phyloP scores from a whole-genome alignment of 805 yeast species.

The Cyberlindnera subsufficiens region DNA sequence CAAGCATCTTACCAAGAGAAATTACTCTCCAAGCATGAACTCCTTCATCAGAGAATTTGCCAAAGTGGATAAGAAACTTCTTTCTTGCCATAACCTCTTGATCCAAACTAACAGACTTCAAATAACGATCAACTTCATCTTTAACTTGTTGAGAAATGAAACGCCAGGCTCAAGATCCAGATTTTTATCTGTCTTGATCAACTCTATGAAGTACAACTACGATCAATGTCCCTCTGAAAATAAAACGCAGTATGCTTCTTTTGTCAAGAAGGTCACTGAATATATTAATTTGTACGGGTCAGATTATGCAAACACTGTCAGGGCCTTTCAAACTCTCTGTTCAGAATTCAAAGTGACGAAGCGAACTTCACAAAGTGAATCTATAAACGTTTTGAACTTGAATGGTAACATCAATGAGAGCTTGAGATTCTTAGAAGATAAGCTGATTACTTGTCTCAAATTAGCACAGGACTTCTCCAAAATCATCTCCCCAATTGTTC shows the following conservation, averaged over 20 bases:
- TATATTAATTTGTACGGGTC: conserved; percentile 13
- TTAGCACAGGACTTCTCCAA: conserved; percentile 4
- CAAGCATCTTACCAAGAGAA: conserved; percentile 11
- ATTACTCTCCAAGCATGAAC: conserved; percentile 10
- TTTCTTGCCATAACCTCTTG: conserved; percentile 8
- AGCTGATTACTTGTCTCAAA: conserved; percentile 9
- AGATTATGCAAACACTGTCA: conserved; percentile 10
- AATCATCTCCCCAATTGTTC: conserved; percentile 3
- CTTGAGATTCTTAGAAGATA: conserved; percentile 10
- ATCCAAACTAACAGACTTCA: conserved; percentile 18
- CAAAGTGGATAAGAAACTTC: conserved; percentile 12
- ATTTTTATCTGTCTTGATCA: conserved; percentile 13
- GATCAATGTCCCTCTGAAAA: conserved; percentile 3
- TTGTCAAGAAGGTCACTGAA: conserved; percentile 12
- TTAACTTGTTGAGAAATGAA: conserved; percentile 11
- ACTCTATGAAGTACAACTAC: conserved; percentile 10
- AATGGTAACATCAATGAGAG: conserved; percentile 13
- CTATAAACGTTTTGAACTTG: conserved; percentile 7
- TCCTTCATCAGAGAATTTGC: conserved; percentile 15
- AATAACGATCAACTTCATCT: conserved; percentile 12
- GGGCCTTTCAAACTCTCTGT: conserved; percentile 12
- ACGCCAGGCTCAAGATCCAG: conserved; percentile 6
- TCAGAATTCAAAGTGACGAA: conserved; percentile 4
- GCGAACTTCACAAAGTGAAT: conserved; percentile 4
- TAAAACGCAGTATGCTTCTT: conserved; percentile 5